These are phyloP conservation scores for Kazachstania africana DNA, from an alignment of 805 yeast genomes.

Conservation along the genomic window DNA sequence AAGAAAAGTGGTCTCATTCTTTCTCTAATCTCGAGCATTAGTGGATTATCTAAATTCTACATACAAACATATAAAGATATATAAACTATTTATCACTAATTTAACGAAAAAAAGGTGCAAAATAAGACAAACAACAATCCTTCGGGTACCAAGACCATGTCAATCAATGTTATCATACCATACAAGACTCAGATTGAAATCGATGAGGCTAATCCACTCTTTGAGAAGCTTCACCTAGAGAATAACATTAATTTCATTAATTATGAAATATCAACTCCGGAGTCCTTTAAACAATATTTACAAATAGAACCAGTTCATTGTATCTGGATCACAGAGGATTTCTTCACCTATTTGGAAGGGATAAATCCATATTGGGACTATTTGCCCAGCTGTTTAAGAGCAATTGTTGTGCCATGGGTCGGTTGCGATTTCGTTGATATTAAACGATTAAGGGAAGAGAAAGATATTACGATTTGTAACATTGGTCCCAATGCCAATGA, in stretches of 20 bases:
- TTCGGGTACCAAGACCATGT: no score
- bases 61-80: no score
- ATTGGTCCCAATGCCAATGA: constrained; percentile 48
- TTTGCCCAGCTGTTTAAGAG: constrained; percentile 37
- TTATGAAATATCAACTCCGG: constrained; percentile 32
- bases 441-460: constrained; percentile 28
- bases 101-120: neutral
- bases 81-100: no score
- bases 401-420: constrained; percentile 46
- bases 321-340: constrained; percentile 44
- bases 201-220: constrained; percentile 36
- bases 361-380: constrained; percentile 33
- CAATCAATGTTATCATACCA: constrained; percentile 22
- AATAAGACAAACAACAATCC: no score
- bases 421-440: constrained; percentile 39
- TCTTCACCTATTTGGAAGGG: constrained; percentile 35
- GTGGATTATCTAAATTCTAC: no score
- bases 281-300: constrained; percentile 33
- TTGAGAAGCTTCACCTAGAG: constrained; percentile 29
- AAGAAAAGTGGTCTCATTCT: no score
- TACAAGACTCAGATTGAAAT: constrained; percentile 31
- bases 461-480: constrained; percentile 46
- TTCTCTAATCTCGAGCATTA: no score
- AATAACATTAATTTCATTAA: constrained; percentile 26
- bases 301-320: constrained; percentile 34